These are phyloP conservation scores for Talaromyces sp. DNA, from an alignment of 2,329 filamentous ascomycete genomes.

Conservation along the genomic window DNA sequence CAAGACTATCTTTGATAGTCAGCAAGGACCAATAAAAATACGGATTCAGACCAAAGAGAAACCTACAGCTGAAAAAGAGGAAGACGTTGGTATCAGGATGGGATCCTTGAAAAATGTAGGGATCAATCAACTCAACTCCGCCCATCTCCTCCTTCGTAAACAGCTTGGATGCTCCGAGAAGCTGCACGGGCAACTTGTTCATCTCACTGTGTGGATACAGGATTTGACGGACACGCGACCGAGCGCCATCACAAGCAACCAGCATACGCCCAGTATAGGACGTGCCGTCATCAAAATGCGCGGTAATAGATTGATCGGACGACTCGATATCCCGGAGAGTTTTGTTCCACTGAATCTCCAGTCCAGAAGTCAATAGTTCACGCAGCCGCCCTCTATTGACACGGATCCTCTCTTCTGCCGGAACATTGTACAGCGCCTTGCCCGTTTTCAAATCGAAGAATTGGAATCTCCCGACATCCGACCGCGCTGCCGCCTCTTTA, in stretches of 20 bases:
- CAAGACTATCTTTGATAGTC: constrained; percentile 42
- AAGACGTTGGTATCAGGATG: constrained; percentile 56
- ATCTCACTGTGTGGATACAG: constrained; percentile 33
- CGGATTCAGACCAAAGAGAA: background rate
- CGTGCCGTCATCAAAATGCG: constrained; percentile 53
- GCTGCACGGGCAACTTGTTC: constrained; percentile 51
- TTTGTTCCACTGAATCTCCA: constrained; percentile 54
- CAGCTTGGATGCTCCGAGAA: constrained; percentile 52
- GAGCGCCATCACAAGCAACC: constrained; percentile 56
- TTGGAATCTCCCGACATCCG: constrained; percentile 54
- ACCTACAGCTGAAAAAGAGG: constrained; percentile 56
- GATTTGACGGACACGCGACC: constrained; percentile 47
- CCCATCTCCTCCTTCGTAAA: constrained; percentile 47
- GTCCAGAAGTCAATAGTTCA: constrained; percentile 47
- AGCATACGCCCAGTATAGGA: constrained; percentile 48
- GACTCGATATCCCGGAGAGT: constrained; percentile 38
- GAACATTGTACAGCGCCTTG: constrained; percentile 49
- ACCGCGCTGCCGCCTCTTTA: constrained; percentile 51
- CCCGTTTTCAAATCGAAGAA: constrained; percentile 61
- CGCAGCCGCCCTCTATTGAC: constrained; percentile 54
- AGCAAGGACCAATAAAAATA: background rate
- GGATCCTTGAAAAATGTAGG: constrained; percentile 59
- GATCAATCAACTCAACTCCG: constrained; percentile 52
- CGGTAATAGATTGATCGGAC: constrained; percentile 40
- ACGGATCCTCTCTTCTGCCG: constrained; percentile 51